Percentiles rank a stretch among this genome's conserved stretches.
phyloP scores from a whole-genome alignment of 192 early-diverging fungal species.

The Coemansia guatemalensis region DNA sequence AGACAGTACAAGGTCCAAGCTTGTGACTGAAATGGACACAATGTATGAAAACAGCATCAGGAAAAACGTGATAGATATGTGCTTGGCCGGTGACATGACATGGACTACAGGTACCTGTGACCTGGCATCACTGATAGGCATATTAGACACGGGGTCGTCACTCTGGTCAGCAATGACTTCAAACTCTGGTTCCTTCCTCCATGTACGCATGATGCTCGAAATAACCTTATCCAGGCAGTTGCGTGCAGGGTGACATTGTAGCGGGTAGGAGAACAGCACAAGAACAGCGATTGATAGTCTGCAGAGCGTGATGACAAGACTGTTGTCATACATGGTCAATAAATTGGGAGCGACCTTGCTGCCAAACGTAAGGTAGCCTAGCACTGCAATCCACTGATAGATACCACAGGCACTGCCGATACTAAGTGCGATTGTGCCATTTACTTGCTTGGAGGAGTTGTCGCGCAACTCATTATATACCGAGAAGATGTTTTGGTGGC shows the following conservation, averaged over 20 bases:
- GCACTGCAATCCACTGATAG: slow-evolving; percentile 83
- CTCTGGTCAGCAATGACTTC: slow-evolving; percentile 24
- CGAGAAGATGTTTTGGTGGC: slow-evolving; percentile 97
- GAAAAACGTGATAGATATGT: slow-evolving; percentile 63
- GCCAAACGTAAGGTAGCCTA: slow-evolving; percentile 94
- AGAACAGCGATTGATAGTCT: slow-evolving; percentile 86
- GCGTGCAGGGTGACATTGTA: slow-evolving; percentile 92
- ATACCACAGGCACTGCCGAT: slow-evolving; percentile 72
- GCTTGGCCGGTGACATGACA: slow-evolving; percentile 51
- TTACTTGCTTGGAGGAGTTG: slow-evolving; percentile 71
- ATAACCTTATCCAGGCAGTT: slow-evolving; percentile 86
- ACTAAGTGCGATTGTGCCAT: slow-evolving; percentile 68
- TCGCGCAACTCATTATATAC: slow-evolving; percentile 94
- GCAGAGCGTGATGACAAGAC: slow-evolving; percentile 73
- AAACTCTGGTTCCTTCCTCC: slow-evolving; percentile 36
- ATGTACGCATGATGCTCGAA: slow-evolving; percentile 32
- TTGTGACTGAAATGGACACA: slow-evolving; percentile 72
- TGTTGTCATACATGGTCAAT: slow-evolving; percentile 58
- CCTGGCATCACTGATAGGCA: slow-evolving; percentile 17
- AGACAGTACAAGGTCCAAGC: slow-evolving; percentile 81
- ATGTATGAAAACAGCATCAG: slow-evolving; percentile 72
- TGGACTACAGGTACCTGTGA: slow-evolving; percentile 31
- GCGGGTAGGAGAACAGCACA: slow-evolving; percentile 88
- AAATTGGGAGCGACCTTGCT: slow-evolving; percentile 79
- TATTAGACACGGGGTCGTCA: slow-evolving; percentile 1